These are phyloP conservation scores for Leccinum subgranulosum DNA, from an alignment of 768 basidiomycete species.

Conservation along the genomic window DNA sequence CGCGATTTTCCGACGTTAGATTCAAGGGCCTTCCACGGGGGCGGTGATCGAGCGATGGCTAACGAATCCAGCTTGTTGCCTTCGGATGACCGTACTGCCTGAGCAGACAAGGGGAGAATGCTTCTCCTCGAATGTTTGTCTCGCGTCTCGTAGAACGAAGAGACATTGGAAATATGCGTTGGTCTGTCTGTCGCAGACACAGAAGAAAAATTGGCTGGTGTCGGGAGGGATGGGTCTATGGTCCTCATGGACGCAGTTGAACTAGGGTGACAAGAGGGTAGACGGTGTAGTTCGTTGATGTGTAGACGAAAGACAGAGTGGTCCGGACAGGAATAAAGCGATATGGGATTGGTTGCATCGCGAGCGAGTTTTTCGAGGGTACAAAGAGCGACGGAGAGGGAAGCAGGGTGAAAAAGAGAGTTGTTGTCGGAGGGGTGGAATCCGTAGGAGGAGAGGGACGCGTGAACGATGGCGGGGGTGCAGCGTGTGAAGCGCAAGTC, in stretches of 20 bases:
- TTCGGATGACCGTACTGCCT: slow-evolving; percentile 15
- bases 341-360: slow-evolving; percentile 9
- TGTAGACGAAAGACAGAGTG: slow-evolving; percentile 30
- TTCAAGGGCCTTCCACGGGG: slow-evolving; percentile 19
- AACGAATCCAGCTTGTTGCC: slow-evolving; percentile 17
- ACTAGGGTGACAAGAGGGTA: background rate
- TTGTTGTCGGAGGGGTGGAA: slow-evolving; percentile 28
- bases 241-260: background rate
- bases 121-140: background rate
- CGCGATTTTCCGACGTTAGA: background rate
- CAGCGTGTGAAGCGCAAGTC: slow-evolving; percentile 53
- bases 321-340: slow-evolving; percentile 27
- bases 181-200: background rate
- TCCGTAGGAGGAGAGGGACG: slow-evolving; percentile 17
- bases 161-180: slow-evolving; percentile 2
- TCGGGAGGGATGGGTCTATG: slow-evolving; percentile 15
- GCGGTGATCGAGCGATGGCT: slow-evolving; percentile 27
- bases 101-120: slow-evolving; percentile 19
- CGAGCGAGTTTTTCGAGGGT: slow-evolving; percentile 23
- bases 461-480: slow-evolving; percentile 17
- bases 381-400: slow-evolving; percentile 36
- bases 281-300: slow-evolving; percentile 13
- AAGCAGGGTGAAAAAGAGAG: slow-evolving; percentile 42
- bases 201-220: background rate
- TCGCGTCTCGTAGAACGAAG: slow-evolving; percentile 18